Evolutionary conservation across 1,139 yeast species (phyloP).

Genomic region (Hansenula lynferdii): DNA sequence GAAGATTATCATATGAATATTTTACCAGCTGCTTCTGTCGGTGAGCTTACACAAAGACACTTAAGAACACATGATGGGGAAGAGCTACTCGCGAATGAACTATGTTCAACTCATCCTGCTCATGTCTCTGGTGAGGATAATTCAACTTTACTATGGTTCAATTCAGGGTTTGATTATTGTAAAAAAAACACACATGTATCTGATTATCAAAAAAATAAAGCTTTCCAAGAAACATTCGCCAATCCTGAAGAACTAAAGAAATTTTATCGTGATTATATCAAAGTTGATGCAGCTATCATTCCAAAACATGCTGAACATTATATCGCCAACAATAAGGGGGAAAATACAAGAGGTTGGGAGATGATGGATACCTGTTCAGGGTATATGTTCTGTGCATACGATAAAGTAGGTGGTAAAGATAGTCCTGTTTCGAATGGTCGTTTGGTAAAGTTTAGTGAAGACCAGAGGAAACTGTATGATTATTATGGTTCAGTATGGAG

Average conservation of each 20-base stretch:
- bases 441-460: constrained; percentile 11
- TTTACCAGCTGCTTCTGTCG: constrained; percentile 21
- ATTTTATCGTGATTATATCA: constrained; percentile 38
- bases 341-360: constrained; percentile 58
- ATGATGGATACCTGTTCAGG: constrained; percentile 42
- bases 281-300: constrained; percentile 42
- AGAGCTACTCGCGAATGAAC: constrained; percentile 34
- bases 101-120: constrained; percentile 64
- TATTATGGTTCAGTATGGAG: constrained; percentile 14
- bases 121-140: constrained; percentile 44
- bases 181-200: constrained; percentile 34
- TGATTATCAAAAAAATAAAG: constrained; percentile 20
- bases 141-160: constrained; percentile 48
- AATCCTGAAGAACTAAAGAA: constrained; percentile 25
- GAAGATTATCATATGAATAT: constrained; percentile 19
- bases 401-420: constrained; percentile 32
- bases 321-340: constrained; percentile 30
- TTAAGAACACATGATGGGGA: constrained; percentile 11
- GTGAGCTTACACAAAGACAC: constrained; percentile 15
- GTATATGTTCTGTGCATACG: constrained; percentile 55
- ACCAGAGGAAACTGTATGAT: constrained; percentile 5
- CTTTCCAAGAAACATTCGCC: constrained; percentile 3
- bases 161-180: constrained; percentile 56
- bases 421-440: constrained; percentile 12
- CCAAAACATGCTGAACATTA: constrained; percentile 47